Percentiles rank a stretch among this genome's conserved stretches.
These are phyloP conservation scores for Ceratocystis smalleyi DNA, from an alignment of 2,329 filamentous ascomycete species.

Conservation along the genomic window DNA sequence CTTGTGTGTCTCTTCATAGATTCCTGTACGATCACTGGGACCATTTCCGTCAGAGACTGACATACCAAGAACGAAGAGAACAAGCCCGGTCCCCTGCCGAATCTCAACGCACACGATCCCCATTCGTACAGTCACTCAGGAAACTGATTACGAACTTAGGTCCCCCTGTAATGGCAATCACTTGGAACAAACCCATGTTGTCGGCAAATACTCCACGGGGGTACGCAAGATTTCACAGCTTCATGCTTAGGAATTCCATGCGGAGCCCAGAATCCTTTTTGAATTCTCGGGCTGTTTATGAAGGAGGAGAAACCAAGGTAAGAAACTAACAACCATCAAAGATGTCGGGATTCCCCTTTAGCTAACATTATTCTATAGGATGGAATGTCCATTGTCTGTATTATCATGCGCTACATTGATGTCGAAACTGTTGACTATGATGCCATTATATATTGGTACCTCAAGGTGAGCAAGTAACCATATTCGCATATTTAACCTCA, in stretches of 20 bases:
- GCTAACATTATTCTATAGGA: conserved; percentile 29
- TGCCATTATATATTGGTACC: conserved; percentile 49
- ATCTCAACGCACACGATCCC: conserved; percentile 35
- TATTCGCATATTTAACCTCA: neutral
- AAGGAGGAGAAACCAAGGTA: conserved; percentile 54
- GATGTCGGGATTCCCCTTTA: neutral
- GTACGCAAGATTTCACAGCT: conserved; percentile 56
- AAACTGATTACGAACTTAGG: conserved; percentile 51
- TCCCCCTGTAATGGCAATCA: conserved; percentile 50
- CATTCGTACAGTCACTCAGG: conserved; percentile 43
- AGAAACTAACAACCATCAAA: neutral
- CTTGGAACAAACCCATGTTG: conserved; percentile 54
- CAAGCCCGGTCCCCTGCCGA: conserved; percentile 41
- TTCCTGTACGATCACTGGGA: conserved; percentile 61
- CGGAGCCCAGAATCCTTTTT: conserved; percentile 48
- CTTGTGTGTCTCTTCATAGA: conserved; percentile 52
- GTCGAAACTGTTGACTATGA: conserved; percentile 50
- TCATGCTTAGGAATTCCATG: conserved; percentile 56
- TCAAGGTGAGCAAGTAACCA: conserved; percentile 35
- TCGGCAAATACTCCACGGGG: conserved; percentile 45
- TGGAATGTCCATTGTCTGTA: conserved; percentile 51
- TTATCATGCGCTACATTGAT: conserved; percentile 53
- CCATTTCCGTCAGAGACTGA: conserved; percentile 48
- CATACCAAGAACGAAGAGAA: conserved; percentile 43
- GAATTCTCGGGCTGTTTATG: conserved; percentile 50